Base-by-base conservation (phyloP, 1,139 yeast genomes). In the Yamadazyma triangularis region DNA sequence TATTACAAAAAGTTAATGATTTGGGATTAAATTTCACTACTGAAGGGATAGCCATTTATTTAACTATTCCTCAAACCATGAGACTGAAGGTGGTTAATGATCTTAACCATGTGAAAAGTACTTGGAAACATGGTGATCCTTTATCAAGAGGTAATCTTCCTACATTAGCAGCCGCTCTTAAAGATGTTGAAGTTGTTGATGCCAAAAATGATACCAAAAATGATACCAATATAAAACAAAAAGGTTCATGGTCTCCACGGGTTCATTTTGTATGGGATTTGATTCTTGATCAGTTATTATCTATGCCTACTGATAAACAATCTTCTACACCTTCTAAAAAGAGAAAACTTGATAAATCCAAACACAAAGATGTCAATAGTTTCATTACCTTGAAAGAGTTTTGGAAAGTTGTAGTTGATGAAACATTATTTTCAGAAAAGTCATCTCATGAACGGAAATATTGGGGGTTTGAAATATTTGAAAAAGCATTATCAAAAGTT, bases 381-480 rank as follows among this genome's bases (percentile, higher is more conserved):
- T 32, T 32, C 10, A 60, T 77, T 13, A 44, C 66, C 2, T 57
- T 88, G 24, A 64, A 70, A 18, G 93, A 84, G 35, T 88, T 91
- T 53, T 88, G 95, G 95, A 74, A 77, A 44, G 68, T 71, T 3
- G 79, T 79, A 7, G 74, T 89, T 8, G 97, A 89, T 50, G 93
- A 87, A 47, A 70, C 82, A 1, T 74, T 85, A 38, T 89, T 91
- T 48, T 64, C 87, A 4, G 77, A 74, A 20, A 77, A 82, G 41
- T 70, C 96, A 0, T 85, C 96, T 1, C 77, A 80, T 26, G 97
- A 89, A 54, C 70, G 96, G 39, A 91, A 89, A 51, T 85, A 72
- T 53, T 75, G 87, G 75, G 98, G 97, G 0, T 77, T 89, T 46
- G 84, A 84, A 45, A 70, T 89, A 4, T 77, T 89, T 42, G 64